Percentiles rank a stretch among this genome's conserved stretches.
Conservation (phyloP, 257 asterid species). For the Petrea volubilis region DNA sequence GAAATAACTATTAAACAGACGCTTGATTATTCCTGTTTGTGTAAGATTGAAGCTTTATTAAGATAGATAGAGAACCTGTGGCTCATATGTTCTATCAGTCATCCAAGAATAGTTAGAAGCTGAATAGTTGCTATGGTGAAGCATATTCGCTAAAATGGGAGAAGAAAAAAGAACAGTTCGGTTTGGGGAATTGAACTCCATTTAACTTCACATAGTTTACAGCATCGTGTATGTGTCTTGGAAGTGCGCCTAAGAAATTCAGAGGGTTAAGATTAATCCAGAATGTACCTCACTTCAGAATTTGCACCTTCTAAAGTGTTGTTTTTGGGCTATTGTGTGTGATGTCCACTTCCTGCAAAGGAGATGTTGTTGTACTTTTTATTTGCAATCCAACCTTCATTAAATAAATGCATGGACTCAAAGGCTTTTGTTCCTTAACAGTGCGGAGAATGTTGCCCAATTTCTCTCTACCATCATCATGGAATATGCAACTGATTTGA, state of each 20-base stretch:
- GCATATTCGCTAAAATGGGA: not conserved
- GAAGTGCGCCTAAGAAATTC: not conserved
- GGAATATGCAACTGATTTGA: not conserved
- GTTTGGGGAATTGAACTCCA: not conserved
- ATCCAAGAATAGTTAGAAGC: not conserved
- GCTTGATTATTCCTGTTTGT: not conserved
- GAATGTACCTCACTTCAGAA: not conserved
- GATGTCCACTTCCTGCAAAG: not conserved
- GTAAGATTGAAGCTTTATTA: not conserved
- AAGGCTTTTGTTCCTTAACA: not conserved
- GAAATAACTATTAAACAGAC: not conserved
- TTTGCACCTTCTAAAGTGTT: not conserved
- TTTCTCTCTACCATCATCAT: not conserved
- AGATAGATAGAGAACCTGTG: not conserved
- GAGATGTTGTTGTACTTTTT: not conserved
- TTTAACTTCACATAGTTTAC: not conserved
- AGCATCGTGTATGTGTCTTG: not conserved
- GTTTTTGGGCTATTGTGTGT: not conserved
- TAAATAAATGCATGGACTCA: not conserved
- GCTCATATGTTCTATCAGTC: not conserved
- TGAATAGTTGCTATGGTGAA: not conserved
- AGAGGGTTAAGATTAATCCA: not conserved
- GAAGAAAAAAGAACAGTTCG: not conserved
- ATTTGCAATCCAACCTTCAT: not conserved
- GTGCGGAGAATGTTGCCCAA: not conserved